Conservation (phyloP, 768 basidiomycete species). For the Suillus placidus region DNA sequence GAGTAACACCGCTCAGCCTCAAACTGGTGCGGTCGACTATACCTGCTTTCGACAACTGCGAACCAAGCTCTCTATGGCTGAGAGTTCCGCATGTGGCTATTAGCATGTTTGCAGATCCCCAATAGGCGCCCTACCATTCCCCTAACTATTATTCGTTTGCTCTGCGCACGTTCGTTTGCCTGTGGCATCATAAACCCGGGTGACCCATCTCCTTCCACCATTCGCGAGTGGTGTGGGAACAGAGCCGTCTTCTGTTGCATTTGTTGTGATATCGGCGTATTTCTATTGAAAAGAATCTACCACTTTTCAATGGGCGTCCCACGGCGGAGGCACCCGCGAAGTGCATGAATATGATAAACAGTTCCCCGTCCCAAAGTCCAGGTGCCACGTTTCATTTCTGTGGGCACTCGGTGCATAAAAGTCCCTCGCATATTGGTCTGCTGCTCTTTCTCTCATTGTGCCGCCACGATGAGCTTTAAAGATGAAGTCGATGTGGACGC, state of each 20-base stretch:
- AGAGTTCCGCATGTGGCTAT: not conserved
- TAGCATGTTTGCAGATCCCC: not conserved
- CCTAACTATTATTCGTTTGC: not conserved
- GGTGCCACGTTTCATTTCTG: not conserved
- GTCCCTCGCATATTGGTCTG: no score
- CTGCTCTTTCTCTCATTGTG: not conserved
- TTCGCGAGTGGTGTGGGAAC: not conserved
- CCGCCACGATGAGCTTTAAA: constrained; percentile 15
- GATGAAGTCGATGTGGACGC: constrained; percentile 24
- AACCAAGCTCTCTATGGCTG: not conserved
- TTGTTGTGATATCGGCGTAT: not conserved
- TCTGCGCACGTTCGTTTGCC: not conserved
- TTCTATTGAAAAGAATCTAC: not conserved
- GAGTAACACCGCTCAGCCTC: not conserved
- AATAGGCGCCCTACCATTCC: not conserved
- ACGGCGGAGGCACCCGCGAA: not conserved
- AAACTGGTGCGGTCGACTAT: not conserved
- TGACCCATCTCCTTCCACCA: not conserved
- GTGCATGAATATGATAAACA: not conserved
- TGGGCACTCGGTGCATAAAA: not conserved
- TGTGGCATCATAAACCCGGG: not conserved
- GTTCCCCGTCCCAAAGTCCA: not conserved
- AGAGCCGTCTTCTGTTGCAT: not conserved
- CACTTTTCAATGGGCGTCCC: not conserved
- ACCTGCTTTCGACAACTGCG: not conserved